Percentiles rank a stretch among this genome's conserved stretches.
Evolutionary conservation across 169 alveolate species (phyloP).

Genomic region (Miamiensis avidus): DNA sequence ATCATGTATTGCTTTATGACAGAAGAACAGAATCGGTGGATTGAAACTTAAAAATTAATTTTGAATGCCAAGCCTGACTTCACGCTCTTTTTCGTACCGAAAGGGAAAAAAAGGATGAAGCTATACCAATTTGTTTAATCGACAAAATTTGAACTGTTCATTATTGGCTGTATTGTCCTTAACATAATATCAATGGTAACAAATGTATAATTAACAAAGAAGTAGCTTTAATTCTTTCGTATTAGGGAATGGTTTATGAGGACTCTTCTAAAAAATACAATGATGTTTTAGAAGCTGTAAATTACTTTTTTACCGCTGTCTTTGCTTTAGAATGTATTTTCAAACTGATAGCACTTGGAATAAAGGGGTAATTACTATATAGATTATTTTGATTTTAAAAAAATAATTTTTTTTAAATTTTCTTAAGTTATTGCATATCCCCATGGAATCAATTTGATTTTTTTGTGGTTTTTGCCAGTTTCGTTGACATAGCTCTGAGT

Average conservation of each 20-base stretch:
- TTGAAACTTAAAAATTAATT: not conserved
- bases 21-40: not conserved
- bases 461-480: constrained; percentile 68
- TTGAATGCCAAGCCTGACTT: not conserved
- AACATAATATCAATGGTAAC: not conserved
- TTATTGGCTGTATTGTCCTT: not conserved
- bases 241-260: too few relatives aligned
- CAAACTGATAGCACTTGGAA: constrained; percentile 40
- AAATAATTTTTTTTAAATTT: too few relatives aligned
- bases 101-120: not conserved
- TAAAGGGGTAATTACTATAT: too few relatives aligned
- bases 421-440: constrained; percentile 37
- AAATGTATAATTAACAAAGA: too few relatives aligned
- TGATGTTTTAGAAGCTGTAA: not conserved
- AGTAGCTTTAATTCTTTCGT: too few relatives aligned
- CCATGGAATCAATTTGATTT: constrained; percentile 29
- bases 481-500: constrained; percentile 41
- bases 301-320: constrained; percentile 54
- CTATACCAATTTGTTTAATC: not conserved
- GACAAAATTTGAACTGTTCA: not conserved
- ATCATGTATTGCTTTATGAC: not conserved
- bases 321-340: constrained; percentile 54
- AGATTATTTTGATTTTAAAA: too few relatives aligned
- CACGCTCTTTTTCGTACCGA: not conserved
- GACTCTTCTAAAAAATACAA: not conserved